Evolutionary conservation across 2,329 filamentous ascomycete genomes (phyloP).

Genomic region (Aphanocladium album): DNA sequence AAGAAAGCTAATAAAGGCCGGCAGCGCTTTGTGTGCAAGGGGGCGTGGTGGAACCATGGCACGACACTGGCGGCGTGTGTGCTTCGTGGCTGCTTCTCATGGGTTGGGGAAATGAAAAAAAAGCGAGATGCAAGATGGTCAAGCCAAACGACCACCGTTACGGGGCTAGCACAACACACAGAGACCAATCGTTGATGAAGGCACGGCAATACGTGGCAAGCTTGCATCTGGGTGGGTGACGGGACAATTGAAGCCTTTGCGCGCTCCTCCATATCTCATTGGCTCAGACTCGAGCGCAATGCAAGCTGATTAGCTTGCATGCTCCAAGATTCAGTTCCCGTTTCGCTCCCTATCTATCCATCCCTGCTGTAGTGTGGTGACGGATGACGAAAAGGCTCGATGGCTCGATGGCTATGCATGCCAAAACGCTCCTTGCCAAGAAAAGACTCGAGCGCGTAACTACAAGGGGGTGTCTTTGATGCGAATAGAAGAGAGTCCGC

Average conservation of each 20-base stretch:
- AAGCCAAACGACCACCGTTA: neutral
- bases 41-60: constrained; percentile 2
- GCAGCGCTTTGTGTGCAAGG: neutral
- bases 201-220: neutral
- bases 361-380: neutral
- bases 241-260: too few species aligned
- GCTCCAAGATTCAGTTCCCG: neutral
- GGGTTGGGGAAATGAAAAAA: constrained; percentile 9
- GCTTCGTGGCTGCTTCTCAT: neutral
- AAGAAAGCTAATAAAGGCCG: neutral
- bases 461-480: neutral
- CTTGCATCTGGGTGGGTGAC: too few species aligned
- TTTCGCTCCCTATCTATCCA: neutral
- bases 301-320: neutral
- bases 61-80: neutral
- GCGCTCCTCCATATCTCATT: neutral
- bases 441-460: neutral
- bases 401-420: neutral
- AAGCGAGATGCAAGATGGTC: neutral
- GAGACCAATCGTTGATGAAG: neutral
- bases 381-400: neutral
- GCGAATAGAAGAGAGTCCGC: neutral
- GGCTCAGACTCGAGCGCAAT: neutral
- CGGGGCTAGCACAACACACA: neutral
- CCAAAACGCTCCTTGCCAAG: neutral